These are phyloP conservation scores for Pseudocercospora vitis DNA, from an alignment of 2,329 filamentous ascomycete species.

Conservation along the genomic window DNA sequence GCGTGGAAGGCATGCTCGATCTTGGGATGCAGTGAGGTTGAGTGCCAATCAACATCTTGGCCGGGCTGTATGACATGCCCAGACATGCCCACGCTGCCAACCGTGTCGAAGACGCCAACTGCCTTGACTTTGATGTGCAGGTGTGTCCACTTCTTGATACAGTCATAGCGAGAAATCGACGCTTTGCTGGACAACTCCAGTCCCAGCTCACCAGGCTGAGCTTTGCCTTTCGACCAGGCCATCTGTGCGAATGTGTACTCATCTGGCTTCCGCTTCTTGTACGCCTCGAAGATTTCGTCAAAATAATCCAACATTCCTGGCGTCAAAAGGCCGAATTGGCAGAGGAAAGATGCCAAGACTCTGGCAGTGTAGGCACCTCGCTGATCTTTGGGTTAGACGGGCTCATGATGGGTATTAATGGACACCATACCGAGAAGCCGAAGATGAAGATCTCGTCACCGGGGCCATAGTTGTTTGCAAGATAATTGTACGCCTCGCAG, in stretches of 20 bases:
- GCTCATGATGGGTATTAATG: background rate
- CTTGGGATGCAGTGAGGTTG: slow-evolving; percentile 24
- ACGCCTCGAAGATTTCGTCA: slow-evolving; percentile 22
- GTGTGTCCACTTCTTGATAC: slow-evolving; percentile 22
- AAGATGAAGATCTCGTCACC: slow-evolving; percentile 37
- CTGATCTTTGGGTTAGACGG: background rate
- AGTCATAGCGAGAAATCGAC: slow-evolving; percentile 17
- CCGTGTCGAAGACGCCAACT: slow-evolving; percentile 51
- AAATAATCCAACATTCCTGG: slow-evolving; percentile 25
- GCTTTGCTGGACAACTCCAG: slow-evolving; percentile 13
- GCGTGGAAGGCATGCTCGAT: slow-evolving; percentile 55
- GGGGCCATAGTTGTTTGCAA: slow-evolving; percentile 32
- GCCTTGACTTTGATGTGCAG: slow-evolving; percentile 39
- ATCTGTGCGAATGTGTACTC: slow-evolving; percentile 23
- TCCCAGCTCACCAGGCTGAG: slow-evolving; percentile 19
- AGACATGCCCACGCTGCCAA: slow-evolving; percentile 35
- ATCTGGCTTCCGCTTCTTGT: slow-evolving; percentile 15
- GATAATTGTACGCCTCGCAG: slow-evolving; percentile 31
- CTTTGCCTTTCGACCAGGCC: slow-evolving; percentile 16
- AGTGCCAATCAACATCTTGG: slow-evolving; percentile 20
- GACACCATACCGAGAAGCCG: slow-evolving; percentile 28
- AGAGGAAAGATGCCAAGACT: slow-evolving; percentile 33
- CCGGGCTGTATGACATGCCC: slow-evolving; percentile 20
- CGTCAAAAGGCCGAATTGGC: slow-evolving; percentile 30
- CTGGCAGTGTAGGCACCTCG: slow-evolving; percentile 36